Conservation (phyloP, 352 stramenopile genomes). For the Pythium angustatum region DNA sequence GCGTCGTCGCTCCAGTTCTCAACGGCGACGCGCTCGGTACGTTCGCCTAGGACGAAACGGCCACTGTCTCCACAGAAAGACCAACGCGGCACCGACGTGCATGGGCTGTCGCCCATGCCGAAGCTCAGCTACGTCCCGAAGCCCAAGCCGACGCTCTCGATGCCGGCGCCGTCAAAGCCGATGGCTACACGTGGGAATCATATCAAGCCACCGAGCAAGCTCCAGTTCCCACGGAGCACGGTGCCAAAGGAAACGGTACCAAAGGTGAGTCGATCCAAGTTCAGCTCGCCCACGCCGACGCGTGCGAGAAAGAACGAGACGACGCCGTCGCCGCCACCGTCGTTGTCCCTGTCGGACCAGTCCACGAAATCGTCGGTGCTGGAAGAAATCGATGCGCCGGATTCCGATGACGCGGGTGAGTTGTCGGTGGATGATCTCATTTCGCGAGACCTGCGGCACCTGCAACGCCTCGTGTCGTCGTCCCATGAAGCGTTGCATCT, state of each 20-base stretch:
- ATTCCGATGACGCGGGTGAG: constrained; percentile 25
- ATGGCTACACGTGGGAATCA: not conserved
- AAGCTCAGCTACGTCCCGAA: constrained; percentile 42
- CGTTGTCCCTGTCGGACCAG: constrained; percentile 26
- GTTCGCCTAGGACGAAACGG: not conserved
- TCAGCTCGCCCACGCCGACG: constrained; percentile 8
- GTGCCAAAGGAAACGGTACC: not conserved
- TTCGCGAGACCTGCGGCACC: constrained; percentile 41
- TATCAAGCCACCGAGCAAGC: not conserved
- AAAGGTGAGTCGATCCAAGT: not conserved
- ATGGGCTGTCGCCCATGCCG: constrained; percentile 46
- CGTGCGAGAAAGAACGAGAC: not conserved
- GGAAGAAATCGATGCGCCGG: constrained; percentile 30
- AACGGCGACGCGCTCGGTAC: not conserved
- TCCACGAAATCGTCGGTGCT: constrained; percentile 30
- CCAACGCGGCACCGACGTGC: not conserved
- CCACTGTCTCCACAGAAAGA: no score
- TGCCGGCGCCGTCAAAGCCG: constrained; percentile 7
- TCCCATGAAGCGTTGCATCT: constrained; percentile 17
- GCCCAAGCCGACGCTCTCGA: constrained; percentile 42
- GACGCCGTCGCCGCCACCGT: not conserved
- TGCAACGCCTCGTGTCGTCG: constrained; percentile 42
- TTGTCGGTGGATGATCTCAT: constrained; percentile 58
- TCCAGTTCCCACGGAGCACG: not conserved
- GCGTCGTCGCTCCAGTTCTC: constrained; percentile 19